phyloP scores from a whole-genome alignment of 768 basidiomycete genomes.

The Rossbeevera mucosa region DNA sequence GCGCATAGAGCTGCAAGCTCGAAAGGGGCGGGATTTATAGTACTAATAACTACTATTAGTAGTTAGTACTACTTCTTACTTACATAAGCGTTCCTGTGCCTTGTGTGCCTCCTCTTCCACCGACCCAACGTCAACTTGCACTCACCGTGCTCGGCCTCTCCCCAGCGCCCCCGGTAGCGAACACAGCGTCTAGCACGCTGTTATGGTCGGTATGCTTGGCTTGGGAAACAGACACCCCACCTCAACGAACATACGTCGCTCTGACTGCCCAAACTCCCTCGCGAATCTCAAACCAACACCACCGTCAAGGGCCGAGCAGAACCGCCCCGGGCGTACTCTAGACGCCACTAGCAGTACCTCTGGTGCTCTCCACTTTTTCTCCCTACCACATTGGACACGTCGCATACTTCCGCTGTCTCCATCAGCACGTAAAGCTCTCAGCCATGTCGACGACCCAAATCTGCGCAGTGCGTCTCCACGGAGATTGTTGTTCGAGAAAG shows the following conservation, averaged over 20 bases:
- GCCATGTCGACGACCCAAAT: slow-evolving; percentile 20
- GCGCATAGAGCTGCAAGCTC: slow-evolving; percentile 49
- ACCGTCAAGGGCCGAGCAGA: slow-evolving; percentile 45
- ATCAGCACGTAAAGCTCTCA: slow-evolving; percentile 26
- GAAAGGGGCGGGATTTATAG: slow-evolving; percentile 6
- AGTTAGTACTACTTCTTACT: not conserved
- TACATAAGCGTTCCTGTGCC: not conserved
- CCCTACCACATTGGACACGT: slow-evolving; percentile 61
- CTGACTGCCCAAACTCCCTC: slow-evolving; percentile 25
- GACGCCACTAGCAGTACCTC: slow-evolving; percentile 37
- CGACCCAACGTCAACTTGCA: not conserved
- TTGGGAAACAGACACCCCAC: slow-evolving; percentile 33
- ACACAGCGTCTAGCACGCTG: not conserved
- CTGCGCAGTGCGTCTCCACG: slow-evolving; percentile 12
- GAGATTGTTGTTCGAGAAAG: slow-evolving; percentile 35
- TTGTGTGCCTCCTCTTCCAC: not conserved
- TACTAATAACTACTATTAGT: not conserved
- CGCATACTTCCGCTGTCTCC: slow-evolving; percentile 35
- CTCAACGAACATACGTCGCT: slow-evolving; percentile 22
- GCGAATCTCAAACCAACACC: slow-evolving; percentile 30
- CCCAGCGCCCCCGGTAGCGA: not conserved
- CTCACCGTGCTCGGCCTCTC: slow-evolving; percentile 3
- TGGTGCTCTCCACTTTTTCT: slow-evolving; percentile 51
- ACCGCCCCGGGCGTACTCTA: slow-evolving; percentile 42
- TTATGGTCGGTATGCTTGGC: slow-evolving; percentile 39